These are phyloP conservation scores for Bromus sterilis DNA, from an alignment of 176 grass and related monocot species.

Conservation along the genomic window DNA sequence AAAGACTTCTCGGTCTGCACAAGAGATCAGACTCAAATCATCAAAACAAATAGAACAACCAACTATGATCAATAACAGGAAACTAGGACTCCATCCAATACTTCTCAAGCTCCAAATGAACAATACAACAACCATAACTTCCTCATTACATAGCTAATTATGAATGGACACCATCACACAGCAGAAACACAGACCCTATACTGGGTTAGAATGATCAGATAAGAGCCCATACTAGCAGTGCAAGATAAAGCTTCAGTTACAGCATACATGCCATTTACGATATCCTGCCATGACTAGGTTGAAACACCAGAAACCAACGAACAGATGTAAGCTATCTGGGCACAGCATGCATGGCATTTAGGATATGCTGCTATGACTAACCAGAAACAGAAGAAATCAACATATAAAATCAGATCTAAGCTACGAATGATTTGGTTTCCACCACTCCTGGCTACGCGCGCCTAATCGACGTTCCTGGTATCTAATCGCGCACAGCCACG, in stretches of 20 bases:
- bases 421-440: no score
- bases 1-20: constrained; percentile 79
- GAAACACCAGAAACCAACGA: no score
- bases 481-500: neutral
- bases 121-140: neutral
- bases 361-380: neutral
- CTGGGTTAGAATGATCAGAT: neutral
- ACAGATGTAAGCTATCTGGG: neutral
- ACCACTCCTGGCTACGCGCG: no score
- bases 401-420: neutral
- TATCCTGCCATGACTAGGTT: neutral
- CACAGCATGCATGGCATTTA: no score
- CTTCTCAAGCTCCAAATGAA: neutral
- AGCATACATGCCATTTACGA: neutral
- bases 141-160: neutral
- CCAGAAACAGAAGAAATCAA: no score
- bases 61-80: neutral
- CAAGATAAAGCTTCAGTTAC: neutral
- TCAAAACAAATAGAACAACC: neutral
- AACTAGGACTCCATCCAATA: neutral
- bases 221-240: no score
- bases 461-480: neutral
- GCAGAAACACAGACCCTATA: neutral
- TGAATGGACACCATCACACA: no score
- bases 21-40: neutral